Evolutionary conservation across 163 green algal species (phyloP), one percentile per base, ranked within the genome.

Genomic region (Coccomyxa subellipsoidea): DNA sequence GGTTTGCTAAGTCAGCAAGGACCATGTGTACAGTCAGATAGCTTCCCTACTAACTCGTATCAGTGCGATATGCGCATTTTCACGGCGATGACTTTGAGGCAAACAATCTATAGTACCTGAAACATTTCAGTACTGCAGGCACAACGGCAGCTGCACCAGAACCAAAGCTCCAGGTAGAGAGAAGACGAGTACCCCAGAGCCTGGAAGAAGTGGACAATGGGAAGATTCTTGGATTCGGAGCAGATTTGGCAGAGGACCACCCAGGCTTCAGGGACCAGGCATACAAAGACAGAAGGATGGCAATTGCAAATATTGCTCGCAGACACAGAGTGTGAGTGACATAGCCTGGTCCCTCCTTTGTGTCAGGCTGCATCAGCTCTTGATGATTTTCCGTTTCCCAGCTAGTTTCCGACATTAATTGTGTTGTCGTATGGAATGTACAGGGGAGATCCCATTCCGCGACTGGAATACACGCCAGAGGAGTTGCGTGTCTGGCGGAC

Each of bases 231-330:
- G 94, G 94, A 7, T 98, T 95, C 87, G 92, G 90, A 0, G 91
- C 93, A 0, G 91, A 98, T n/a, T 82, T 98, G 6, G 78, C 88
- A 35, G 84, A 93, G n/a, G 93, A 95, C 54, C 94, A 98, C 80
- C 94, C 94, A 18, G 85, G 95, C 27, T 98, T 91, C 80, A 31
- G 87, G 40, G 95, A 98, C 76, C 53, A 87, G 12, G 82, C 77
- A 0, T 98, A 98, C 93, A 98, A 95, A 89, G 82, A 84, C 77
- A 83, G 95, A 2, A 85, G 95, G 0, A 81, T 88, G 4, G 80
- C 87, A 81, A 97, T 98, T 40, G 90, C 87, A 15, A 88, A 93
- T 54, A 59, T 94, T 3, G 95, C 95, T 0, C 86, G 88, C 2
- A 12, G 53, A 2, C 94, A 98, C 80, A 35, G 87, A 79, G 85